Base-by-base conservation (phyloP, 1,139 yeast genomes). In the Diutina catenulata region DNA sequence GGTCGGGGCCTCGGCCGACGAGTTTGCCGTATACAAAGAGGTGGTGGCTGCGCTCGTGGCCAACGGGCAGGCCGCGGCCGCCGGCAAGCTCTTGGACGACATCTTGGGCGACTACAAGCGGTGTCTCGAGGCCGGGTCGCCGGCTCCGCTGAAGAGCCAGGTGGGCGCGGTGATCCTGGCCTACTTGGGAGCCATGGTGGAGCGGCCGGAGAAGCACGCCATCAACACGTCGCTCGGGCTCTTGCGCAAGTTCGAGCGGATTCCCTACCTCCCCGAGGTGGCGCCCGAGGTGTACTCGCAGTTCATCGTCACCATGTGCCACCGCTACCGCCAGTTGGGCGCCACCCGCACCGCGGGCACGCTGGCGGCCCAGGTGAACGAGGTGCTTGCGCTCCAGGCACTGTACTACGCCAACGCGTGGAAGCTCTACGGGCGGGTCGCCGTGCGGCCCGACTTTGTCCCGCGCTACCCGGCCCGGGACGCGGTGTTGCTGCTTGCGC, bases 41-140 rank as follows among this genome's bases (percentile, higher is more conserved):
- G 53, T 76, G 43, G 61, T 79, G 27, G 63, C 74, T 32, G 62
- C 78, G 1, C 59, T 79, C 40, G 62, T 75, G 7, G 57, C 59
- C 41, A 70, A 72, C 36, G 68, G 67, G 33, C 71, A 76, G 45
- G 46, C 64, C 31, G 58, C 62, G 4, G 47, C 66, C 27, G 78
- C 86, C 1, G 66, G 79, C 0, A 64, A 68, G 44, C 67, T 78
- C 40, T 57, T 80, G 47, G 82, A 79, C 42, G 54, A 57, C 16
- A 57, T 67, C 13, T 51, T 66, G 37, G 36, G 50, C 0, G 62
- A 62, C 37, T 64, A 52, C 46, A 59, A 56, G 42, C 37, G 41
- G 2, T 41, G 51, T 4, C 45, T 51, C 33, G 41, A 40, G 7
- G 32, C 20, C 5, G 19, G 28, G 3, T 27, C 28, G 14, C 38